phyloP scores from a whole-genome alignment of 352 stramenopile genomes.

The Phytophthora aleatoria region DNA sequence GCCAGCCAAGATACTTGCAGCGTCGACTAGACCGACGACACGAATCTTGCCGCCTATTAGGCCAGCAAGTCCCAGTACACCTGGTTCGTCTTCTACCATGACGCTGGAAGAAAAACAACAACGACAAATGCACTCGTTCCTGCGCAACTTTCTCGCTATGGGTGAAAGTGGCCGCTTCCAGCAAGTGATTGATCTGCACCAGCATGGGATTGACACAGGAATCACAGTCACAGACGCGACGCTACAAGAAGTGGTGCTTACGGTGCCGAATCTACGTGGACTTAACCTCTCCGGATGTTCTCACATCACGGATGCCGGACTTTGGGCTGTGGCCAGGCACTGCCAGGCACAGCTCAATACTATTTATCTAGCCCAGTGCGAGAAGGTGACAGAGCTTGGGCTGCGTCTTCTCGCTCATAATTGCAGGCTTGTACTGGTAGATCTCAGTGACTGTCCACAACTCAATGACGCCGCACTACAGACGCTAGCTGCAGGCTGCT shows the following conservation, averaged over 20 bases:
- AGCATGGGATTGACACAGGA: conserved; percentile 88
- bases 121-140: conserved; percentile 88
- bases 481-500: conserved; percentile 87
- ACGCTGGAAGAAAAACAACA: conserved; percentile 67
- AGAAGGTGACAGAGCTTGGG: conserved; percentile 87
- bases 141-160: conserved; percentile 91
- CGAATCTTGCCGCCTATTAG: conserved; percentile 34
- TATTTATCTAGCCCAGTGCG: conserved; percentile 83
- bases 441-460: conserved; percentile 87
- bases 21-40: background rate
- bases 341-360: conserved; percentile 61
- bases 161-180: conserved; percentile 72
- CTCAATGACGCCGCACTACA: conserved; percentile 86
- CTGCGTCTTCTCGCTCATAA: conserved; percentile 89
- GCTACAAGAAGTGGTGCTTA: conserved; percentile 88
- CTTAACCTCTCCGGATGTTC: conserved; percentile 71
- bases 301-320: conserved; percentile 86
- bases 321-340: conserved; percentile 88
- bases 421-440: conserved; percentile 78
- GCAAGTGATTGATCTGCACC: conserved; percentile 78
- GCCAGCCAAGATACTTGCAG: conserved; percentile 7
- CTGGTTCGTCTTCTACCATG: conserved; percentile 20
- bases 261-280: conserved; percentile 66
- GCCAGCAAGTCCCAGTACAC: conserved; percentile 7
- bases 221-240: conserved; percentile 89